Percentiles rank a stretch among this genome's conserved stretches.
Conservation (phyloP, 139 green algal genomes). For the Medakamo hakoo region DNA sequence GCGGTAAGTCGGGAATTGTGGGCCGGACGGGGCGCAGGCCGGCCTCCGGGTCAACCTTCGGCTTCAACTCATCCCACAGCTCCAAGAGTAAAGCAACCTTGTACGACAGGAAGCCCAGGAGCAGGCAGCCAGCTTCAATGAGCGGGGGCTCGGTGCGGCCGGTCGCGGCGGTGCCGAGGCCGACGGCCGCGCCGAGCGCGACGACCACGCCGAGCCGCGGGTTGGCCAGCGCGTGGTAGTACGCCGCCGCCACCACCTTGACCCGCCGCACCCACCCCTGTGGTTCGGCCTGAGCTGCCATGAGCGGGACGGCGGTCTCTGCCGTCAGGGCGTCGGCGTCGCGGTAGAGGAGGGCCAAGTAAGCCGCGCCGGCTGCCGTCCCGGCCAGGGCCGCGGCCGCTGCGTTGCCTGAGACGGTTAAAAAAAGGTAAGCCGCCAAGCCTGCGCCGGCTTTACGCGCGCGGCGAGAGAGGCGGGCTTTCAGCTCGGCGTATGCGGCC, state of each 20-base stretch:
- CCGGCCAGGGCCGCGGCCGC: background rate
- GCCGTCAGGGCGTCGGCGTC: background rate
- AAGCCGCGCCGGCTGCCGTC: background rate
- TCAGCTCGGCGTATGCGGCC: background rate
- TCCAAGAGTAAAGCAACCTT: constrained; percentile 33
- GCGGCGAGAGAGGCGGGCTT: background rate
- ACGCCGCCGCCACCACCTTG: too few species aligned
- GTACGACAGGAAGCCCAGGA: constrained; percentile 33
- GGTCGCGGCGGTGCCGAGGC: too few species aligned
- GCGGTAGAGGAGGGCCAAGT: background rate
- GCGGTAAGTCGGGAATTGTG: too few species aligned
- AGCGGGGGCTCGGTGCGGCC: too few species aligned
- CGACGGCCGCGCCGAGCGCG: background rate
- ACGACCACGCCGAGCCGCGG: background rate
- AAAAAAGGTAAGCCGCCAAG: background rate
- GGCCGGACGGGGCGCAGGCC: background rate
- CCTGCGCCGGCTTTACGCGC: too few species aligned
- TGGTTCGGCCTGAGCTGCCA: background rate
- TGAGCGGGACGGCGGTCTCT: background rate
- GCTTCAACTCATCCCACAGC: constrained; percentile 18
- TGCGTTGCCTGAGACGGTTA: background rate
- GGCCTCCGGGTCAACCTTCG: constrained; percentile 15
- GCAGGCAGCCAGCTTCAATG: constrained; percentile 26
- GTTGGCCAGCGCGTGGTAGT: background rate
- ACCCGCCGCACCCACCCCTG: too few species aligned